phyloP scores from a whole-genome alignment of 2,329 filamentous ascomycete species.

The Diaporthe ampelina region DNA sequence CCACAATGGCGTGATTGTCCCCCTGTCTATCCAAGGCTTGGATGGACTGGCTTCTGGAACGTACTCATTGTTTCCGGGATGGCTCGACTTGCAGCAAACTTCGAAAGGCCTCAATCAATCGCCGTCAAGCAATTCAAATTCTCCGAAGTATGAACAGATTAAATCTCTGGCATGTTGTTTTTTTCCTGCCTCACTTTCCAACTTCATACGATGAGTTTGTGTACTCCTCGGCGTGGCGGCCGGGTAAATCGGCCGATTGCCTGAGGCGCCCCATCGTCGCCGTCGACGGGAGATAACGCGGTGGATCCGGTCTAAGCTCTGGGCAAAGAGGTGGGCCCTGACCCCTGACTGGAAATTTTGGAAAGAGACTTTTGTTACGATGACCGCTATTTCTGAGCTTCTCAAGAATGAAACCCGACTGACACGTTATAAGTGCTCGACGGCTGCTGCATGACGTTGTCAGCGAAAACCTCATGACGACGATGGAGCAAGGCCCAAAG shows the following conservation, averaged over 20 bases:
- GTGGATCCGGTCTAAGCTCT: slow-evolving; percentile 27
- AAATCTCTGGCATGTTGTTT: neutral
- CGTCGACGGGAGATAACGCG: slow-evolving; percentile 22
- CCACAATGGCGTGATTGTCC: slow-evolving; percentile 34
- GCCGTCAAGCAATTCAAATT: neutral
- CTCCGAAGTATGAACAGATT: fast-evolving
- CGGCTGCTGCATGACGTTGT: neutral
- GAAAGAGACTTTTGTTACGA: slow-evolving; percentile 11
- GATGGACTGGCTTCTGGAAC: slow-evolving; percentile 7
- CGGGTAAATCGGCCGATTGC: slow-evolving; percentile 10
- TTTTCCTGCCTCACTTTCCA: neutral
- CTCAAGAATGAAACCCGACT: neutral
- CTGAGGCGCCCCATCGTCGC: neutral
- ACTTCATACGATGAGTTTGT: neutral
- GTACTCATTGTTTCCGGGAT: neutral
- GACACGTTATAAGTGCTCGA: no score
- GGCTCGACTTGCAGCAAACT: neutral
- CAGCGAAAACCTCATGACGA: slow-evolving; percentile 1
- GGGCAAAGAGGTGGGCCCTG: slow-evolving; percentile 31
- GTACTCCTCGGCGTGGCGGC: neutral
- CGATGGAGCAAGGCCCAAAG: neutral
- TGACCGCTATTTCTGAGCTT: slow-evolving; percentile 3
- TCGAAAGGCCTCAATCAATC: neutral
- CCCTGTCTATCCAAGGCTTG: slow-evolving; percentile 9
- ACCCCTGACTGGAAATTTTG: slow-evolving; percentile 31